Conservation (phyloP, 2,329 filamentous ascomycete genomes). For the Aureobasidium sp. region DNA sequence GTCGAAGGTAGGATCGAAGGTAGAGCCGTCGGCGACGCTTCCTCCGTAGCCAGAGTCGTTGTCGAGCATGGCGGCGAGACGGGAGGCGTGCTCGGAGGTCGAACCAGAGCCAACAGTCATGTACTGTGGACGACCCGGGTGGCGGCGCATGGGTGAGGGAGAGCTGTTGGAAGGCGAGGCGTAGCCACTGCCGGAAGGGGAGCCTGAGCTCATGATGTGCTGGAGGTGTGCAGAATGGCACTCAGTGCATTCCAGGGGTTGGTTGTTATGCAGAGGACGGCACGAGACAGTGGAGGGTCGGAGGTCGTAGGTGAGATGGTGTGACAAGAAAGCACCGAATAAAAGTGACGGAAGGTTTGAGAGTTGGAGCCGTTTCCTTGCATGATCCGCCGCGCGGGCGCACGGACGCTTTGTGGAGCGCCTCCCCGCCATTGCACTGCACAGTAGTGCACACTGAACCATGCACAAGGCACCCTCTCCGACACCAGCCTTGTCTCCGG, state of each 20-base stretch:
- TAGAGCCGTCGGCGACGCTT: conserved; percentile 61
- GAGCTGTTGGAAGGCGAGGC: conserved; percentile 23
- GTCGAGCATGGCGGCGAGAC: conserved; percentile 74
- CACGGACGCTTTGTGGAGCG: too few relatives aligned
- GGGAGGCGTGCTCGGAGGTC: conserved; percentile 72
- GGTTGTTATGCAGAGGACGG: not conserved
- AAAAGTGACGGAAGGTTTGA: conserved; percentile 8
- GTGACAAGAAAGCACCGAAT: conserved; percentile 1
- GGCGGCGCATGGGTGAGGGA: conserved; percentile 23
- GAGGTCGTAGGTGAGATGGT: not conserved
- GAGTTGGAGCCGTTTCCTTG: too few relatives aligned
- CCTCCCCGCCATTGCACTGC: too few relatives aligned
- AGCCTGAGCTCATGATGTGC: conserved; percentile 29
- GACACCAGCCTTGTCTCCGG: conserved; percentile 7
- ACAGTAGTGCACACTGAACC: too few relatives aligned
- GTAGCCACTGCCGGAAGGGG: conserved; percentile 26
- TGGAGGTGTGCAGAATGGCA: conserved; percentile 2
- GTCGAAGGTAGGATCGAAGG: conserved; percentile 42
- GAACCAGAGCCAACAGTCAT: conserved; percentile 83
- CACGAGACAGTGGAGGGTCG: not conserved
- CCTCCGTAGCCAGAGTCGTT: conserved; percentile 88
- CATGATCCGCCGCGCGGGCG: too few relatives aligned
- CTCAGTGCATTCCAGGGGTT: conserved; percentile 3
- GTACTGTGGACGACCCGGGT: conserved; percentile 53
- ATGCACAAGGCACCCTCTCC: too few relatives aligned